Evolutionary conservation across 1,284 basidiomycete genomes (phyloP).

Genomic region (Cystobasidium sp.): DNA sequence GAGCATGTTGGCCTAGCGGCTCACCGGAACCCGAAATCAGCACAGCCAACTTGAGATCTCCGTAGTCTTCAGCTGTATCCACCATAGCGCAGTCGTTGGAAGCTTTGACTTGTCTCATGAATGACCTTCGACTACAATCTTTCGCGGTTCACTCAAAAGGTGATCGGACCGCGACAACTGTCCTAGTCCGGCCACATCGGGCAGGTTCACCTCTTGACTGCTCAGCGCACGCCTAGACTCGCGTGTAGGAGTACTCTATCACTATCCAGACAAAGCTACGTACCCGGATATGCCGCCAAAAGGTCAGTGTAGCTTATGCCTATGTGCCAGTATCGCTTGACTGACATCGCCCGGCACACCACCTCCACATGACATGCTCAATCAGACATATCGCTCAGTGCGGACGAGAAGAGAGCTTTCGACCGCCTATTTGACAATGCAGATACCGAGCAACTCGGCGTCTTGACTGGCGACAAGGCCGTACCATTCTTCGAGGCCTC

Average conservation of each 20-base stretch:
- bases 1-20: constrained; percentile 41
- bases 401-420: constrained; percentile 38
- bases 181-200: constrained; percentile 14
- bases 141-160: no score
- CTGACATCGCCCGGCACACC: constrained; percentile 9
- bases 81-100: background rate
- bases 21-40: constrained; percentile 83
- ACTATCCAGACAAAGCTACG: background rate
- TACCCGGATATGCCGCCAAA: background rate
- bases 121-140: no score
- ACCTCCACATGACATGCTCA: background rate
- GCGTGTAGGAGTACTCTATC: background rate
- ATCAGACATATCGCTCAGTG: constrained; percentile 31
- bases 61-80: background rate
- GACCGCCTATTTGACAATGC: constrained; percentile 45
- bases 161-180: no score
- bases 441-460: constrained; percentile 52
- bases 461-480: constrained; percentile 54
- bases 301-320: background rate
- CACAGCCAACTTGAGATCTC: constrained; percentile 62
- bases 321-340: background rate
- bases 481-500: constrained; percentile 54
- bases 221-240: background rate
- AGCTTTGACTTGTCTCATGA: background rate
- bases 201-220: constrained; percentile 5